Percentiles rank a stretch among this genome's conserved stretches.
phyloP scores from a whole-genome alignment of 192 early-diverging fungal genomes.

The Podila horticola region DNA sequence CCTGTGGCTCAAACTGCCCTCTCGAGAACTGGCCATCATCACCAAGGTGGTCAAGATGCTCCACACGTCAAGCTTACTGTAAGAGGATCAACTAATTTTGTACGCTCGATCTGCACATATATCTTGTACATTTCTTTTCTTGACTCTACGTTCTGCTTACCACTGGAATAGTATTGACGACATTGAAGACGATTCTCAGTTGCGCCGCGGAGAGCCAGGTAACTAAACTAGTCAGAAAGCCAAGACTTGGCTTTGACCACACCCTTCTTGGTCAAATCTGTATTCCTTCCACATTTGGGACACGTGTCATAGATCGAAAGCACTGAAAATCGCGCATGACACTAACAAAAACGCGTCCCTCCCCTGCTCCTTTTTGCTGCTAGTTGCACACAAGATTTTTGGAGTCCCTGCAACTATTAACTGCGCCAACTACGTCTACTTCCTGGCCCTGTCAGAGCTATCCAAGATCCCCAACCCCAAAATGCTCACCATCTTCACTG shows the following conservation, averaged over 20 bases:
- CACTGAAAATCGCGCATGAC: too few relatives aligned
- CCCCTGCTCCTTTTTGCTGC: neutral
- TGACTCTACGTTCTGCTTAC: neutral
- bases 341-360: neutral
- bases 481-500: conserved; percentile 87
- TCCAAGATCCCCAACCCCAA: conserved; percentile 70
- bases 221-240: conserved; percentile 17
- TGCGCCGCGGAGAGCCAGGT: conserved; percentile 87
- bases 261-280: too few relatives aligned
- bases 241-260: neutral
- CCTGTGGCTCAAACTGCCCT: conserved; percentile 84
- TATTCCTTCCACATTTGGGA: too few relatives aligned
- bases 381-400: conserved; percentile 95
- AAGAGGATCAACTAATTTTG: conserved; percentile 21
- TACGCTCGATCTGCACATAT: too few relatives aligned
- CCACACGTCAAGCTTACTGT: conserved; percentile 94
- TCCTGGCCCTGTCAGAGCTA: conserved; percentile 87
- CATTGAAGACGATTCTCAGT: conserved; percentile 91
- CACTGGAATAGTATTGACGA: conserved; percentile 83
- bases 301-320: too few relatives aligned
- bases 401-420: conserved; percentile 94
- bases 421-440: conserved; percentile 97
- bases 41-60: conserved; percentile 91
- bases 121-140: too few relatives aligned
- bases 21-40: conserved; percentile 74